Evolutionary conservation across 495 filamentous ascomycete genomes (phyloP).

Genomic region (Amniculicola lignicola): DNA sequence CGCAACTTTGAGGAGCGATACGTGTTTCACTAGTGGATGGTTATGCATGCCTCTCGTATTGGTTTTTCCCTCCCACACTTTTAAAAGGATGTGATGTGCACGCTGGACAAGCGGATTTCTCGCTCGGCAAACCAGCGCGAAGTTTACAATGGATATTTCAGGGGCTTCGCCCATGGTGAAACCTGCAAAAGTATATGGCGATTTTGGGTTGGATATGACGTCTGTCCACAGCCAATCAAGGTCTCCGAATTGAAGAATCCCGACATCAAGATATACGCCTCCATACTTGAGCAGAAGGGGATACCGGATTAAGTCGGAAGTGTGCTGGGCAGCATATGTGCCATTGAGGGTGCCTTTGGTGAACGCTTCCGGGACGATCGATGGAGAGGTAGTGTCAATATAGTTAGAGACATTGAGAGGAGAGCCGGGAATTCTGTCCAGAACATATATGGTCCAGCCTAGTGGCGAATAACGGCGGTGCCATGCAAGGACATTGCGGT

Average conservation of each 20-base stretch:
- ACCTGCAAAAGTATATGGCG: conserved; percentile 49
- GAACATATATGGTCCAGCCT: conserved; percentile 54
- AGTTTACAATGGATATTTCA: conserved; percentile 47
- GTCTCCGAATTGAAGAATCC: conserved; percentile 55
- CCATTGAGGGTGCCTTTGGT: conserved; percentile 48
- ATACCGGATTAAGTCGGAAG: conserved; percentile 55
- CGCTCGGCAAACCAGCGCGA: conserved; percentile 45
- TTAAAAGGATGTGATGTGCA: conserved; percentile 50
- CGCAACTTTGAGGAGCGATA: conserved; percentile 41
- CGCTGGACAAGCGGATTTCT: conserved; percentile 50
- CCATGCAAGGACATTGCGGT: conserved; percentile 56
- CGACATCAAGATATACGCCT: conserved; percentile 56
- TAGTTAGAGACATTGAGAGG: conserved; percentile 49
- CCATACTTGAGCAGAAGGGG: conserved; percentile 55
- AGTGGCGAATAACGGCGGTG: conserved; percentile 50
- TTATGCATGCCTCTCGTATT: conserved; percentile 53
- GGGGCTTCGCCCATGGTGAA: conserved; percentile 45
- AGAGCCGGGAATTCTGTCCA: conserved; percentile 47
- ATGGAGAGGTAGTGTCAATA: conserved; percentile 46
- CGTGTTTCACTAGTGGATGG: conserved; percentile 47
- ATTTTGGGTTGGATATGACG: conserved; percentile 47
- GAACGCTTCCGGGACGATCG: conserved; percentile 50
- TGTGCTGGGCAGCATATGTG: conserved; percentile 51
- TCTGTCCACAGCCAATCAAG: conserved; percentile 50
- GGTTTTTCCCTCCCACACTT: conserved; percentile 51